phyloP scores from a whole-genome alignment of 495 filamentous ascomycete genomes.

The Xylaria longipes region DNA sequence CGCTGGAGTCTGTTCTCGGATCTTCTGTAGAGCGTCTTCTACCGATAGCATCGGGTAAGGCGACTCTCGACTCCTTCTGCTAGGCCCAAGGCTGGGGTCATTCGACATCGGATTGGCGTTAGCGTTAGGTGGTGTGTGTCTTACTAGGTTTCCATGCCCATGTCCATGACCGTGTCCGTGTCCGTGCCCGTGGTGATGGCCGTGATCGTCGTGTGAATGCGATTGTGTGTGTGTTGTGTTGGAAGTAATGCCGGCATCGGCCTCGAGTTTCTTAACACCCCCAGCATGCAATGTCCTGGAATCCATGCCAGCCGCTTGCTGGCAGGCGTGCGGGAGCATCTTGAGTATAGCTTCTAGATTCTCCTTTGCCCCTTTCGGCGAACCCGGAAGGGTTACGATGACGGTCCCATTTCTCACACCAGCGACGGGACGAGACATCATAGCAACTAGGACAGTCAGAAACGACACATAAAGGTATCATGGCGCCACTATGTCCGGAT shows the following conservation, averaged over 20 bases:
- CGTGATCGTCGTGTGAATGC: conserved; percentile 40
- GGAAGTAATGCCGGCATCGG: conserved; percentile 72
- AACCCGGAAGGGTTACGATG: conserved; percentile 91
- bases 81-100: conserved; percentile 80
- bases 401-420: conserved; percentile 84
- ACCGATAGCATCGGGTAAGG: conserved; percentile 94
- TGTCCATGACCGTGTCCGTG: conserved; percentile 70
- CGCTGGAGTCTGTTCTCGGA: conserved; percentile 70
- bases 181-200: conserved; percentile 55
- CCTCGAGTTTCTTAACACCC: conserved; percentile 82
- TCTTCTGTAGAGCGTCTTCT: conserved; percentile 74
- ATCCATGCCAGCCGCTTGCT: conserved; percentile 82
- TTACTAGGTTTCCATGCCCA: conserved; percentile 68
- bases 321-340: conserved; percentile 89
- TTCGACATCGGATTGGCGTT: conserved; percentile 72
- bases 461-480: not conserved
- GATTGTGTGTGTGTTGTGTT: conserved; percentile 30
- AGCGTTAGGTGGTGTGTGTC: conserved; percentile 70
- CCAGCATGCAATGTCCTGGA: conserved; percentile 82
- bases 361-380: conserved; percentile 95
- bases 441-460: conserved; percentile 70
- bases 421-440: conserved; percentile 95
- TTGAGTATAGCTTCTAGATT: conserved; percentile 92
- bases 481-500: not conserved
- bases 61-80: conserved; percentile 76